A percentile compares a stretch with the other conserved stretches of the same genome.
These are phyloP conservation scores for Bathelium albidoporum DNA, from an alignment of 495 filamentous ascomycete genomes.

Conservation along the genomic window DNA sequence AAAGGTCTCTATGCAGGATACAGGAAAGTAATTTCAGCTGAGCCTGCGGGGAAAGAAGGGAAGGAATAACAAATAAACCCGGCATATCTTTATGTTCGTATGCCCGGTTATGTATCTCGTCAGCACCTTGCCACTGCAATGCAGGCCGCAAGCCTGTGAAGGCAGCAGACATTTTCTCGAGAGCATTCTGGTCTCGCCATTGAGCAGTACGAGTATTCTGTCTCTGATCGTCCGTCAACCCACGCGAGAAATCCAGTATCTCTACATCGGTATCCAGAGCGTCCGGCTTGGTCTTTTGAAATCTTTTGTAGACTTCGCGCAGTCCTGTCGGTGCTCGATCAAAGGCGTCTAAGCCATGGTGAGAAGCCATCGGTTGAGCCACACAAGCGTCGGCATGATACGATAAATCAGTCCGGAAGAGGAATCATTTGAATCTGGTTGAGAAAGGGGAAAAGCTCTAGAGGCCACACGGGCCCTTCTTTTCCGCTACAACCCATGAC, in stretches of 20 bases:
- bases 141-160: background rate
- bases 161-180: background rate
- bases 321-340: background rate
- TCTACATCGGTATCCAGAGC: background rate
- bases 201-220: background rate
- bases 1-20: conserved; percentile 72
- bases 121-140: background rate
- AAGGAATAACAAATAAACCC: conserved; percentile 70
- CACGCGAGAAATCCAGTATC: background rate
- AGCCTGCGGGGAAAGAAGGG: conserved; percentile 53
- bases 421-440: too few relatives aligned
- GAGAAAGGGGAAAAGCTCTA: too few relatives aligned
- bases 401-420: too few relatives aligned
- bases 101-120: background rate
- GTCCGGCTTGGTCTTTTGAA: background rate
- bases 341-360: background rate
- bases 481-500: too few relatives aligned
- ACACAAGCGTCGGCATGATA: background rate
- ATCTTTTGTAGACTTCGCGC: background rate
- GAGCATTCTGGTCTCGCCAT: background rate
- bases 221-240: background rate
- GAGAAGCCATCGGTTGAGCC: background rate
- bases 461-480: too few relatives aligned
- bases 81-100: conserved; percentile 7
- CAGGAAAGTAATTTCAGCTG: conserved; percentile 58